phyloP scores from a whole-genome alignment of 768 basidiomycete genomes.

The Tricholoma saponaceum region DNA sequence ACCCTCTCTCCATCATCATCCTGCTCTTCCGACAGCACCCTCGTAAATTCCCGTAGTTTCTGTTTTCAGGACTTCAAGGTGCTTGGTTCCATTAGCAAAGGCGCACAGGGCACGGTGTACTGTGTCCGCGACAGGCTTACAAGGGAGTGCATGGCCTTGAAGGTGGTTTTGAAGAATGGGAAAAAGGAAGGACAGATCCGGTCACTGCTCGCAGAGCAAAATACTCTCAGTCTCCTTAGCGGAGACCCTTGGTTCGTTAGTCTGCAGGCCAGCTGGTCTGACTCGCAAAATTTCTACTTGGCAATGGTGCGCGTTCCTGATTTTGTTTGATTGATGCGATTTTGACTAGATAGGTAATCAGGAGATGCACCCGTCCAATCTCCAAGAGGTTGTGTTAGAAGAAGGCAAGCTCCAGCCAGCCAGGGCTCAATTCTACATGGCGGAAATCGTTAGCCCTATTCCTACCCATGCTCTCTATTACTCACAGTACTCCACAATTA shows the following conservation, averaged over 20 bases:
- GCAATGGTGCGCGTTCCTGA: slow-evolving; percentile 10
- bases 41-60: background rate
- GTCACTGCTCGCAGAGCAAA: slow-evolving; percentile 10
- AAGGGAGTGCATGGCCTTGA: slow-evolving; percentile 4
- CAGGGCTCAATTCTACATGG: slow-evolving; percentile 21
- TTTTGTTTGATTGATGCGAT: background rate
- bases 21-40: background rate
- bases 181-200: background rate
- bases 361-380: slow-evolving; percentile 12
- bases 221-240: slow-evolving; percentile 3
- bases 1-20: background rate
- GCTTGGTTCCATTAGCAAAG: slow-evolving; percentile 6
- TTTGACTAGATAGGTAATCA: background rate
- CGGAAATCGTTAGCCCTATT: slow-evolving; percentile 21
- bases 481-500: background rate
- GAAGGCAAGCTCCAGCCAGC: slow-evolving; percentile 4
- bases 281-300: slow-evolving; percentile 11
- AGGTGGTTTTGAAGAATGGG: slow-evolving; percentile 7
- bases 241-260: slow-evolving; percentile 10
- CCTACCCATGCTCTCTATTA: background rate
- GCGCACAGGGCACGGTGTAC: slow-evolving; percentile 14
- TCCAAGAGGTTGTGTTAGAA: slow-evolving; percentile 2
- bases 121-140: slow-evolving; percentile 1
- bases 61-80: slow-evolving; percentile 5
- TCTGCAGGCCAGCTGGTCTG: slow-evolving; percentile 12